phyloP scores from a whole-genome alignment of 2,329 filamentous ascomycete species.

The Microcyclospora pomicola region DNA sequence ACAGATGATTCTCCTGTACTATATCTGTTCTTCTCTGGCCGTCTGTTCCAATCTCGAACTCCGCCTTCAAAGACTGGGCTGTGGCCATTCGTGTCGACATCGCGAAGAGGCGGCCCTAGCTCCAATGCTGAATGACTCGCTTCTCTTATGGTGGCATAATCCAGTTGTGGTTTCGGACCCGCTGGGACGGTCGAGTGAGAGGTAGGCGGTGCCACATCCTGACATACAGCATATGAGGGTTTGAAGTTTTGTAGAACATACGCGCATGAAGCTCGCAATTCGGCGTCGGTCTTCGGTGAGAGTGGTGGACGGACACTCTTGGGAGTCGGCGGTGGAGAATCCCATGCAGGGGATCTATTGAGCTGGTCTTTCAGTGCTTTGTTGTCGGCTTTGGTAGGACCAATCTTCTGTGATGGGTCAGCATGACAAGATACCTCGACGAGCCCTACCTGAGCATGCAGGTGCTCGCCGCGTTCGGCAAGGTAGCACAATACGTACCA shows the following conservation, averaged over 20 bases:
- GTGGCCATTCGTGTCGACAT: neutral
- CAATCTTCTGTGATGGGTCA: constrained; percentile 14
- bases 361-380: constrained; percentile 18
- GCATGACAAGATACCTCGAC: constrained; percentile 1
- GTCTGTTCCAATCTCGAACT: no score
- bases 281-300: constrained; percentile 27
- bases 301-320: constrained; percentile 31
- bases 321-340: constrained; percentile 28
- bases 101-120: neutral
- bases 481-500: constrained; percentile 20
- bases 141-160: constrained; percentile 21
- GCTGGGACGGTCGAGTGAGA: no score
- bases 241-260: constrained; percentile 28
- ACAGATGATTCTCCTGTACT: neutral
- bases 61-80: neutral
- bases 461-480: neutral
- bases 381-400: constrained; percentile 12
- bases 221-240: constrained; percentile 20
- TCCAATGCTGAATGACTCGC: constrained; percentile 1
- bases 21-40: no score
- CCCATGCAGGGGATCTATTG: constrained; percentile 11
- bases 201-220: constrained; percentile 12
- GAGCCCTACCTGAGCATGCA: constrained; percentile 1
- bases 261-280: constrained; percentile 33
- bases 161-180: constrained; percentile 15